Evolutionary conservation across 129 eudicot genomes (phyloP), one percentile per base, ranked within the genome.

Genomic region (Flaveria ramosissima): DNA sequence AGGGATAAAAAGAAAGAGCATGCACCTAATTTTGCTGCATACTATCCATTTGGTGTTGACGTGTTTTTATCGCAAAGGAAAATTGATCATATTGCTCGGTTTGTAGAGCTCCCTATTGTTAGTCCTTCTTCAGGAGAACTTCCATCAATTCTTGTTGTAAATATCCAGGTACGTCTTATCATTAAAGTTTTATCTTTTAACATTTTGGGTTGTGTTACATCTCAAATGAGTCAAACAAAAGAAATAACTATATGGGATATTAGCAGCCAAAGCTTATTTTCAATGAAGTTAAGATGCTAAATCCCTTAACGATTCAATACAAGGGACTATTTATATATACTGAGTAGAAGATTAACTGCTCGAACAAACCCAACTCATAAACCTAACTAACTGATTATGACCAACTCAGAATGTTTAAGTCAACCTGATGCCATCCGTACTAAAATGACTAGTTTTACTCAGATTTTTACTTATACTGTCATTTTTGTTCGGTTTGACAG

Each of bases 1-100:
- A 93, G 97, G 87, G 98, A 93, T 75, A 93, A 93, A 71, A 90
- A 76, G 89, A 93, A 93, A 81, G 98, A 88, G n/a, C 81, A 73
- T 59, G 97, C 98, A 50, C 73, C 97, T 26, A 88, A 82, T 65
- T 46, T 68, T 72, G 97, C 97, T 3, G 98, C 97, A 73, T 90
- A 88, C 83, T 83, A 84, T 61, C 97, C 98, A 7, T 85, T 93
- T 51, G 97, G 98, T 6, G 92, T 90, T 77, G 98, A 93, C 53
- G 96, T 93, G 12, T 93, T 84, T 75, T 82, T 93, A 71, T 88
- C 92, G 50, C 96, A 82, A 36, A 80, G 86, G 56, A 93, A 93
- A 84, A 74, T 90, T 53, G 79, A 88, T 77, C 97, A 93, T 68
- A 77, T 93, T 80, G 95, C 98, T 82, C 92, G 87, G 41, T 88